phyloP scores from a whole-genome alignment of 352 stramenopile genomes.

The Vaucheria bursata region DNA sequence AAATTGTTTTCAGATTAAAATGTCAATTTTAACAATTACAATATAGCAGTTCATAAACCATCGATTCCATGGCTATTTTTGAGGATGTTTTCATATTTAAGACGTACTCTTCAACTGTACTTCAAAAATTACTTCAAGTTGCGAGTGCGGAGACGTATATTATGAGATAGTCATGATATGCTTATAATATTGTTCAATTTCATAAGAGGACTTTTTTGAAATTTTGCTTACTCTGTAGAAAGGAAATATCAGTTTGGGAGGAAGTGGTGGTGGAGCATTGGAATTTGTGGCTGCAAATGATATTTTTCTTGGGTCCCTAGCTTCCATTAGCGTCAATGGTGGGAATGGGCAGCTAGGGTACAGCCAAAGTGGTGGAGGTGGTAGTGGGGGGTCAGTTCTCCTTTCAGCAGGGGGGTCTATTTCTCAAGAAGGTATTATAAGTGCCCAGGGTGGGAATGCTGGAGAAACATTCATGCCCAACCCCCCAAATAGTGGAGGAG shows the following conservation, averaged over 20 bases:
- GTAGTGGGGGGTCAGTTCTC: conserved; percentile 59
- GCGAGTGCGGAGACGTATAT: no score
- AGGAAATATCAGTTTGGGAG: conserved; percentile 64
- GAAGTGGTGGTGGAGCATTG: conserved; percentile 73
- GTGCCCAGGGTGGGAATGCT: conserved; percentile 68
- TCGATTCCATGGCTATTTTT: no score
- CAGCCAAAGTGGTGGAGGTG: conserved; percentile 56
- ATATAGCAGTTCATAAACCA: no score
- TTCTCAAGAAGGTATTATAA: conserved; percentile 58
- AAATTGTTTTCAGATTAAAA: no score
- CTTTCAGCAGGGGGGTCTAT: conserved; percentile 56
- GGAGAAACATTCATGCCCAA: conserved; percentile 55
- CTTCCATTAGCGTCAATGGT: conserved; percentile 65
- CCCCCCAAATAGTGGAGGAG: conserved; percentile 66
- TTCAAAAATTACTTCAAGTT: no score
- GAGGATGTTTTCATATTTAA: no score
- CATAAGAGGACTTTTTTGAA: no score
- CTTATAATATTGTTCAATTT: no score
- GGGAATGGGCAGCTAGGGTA: conserved; percentile 49
- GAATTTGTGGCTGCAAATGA: conserved; percentile 83
- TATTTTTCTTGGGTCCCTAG: conserved; percentile 70
- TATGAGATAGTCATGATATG: no score
- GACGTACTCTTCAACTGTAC: no score
- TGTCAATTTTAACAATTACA: no score
- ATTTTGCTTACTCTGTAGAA: conserved; percentile 57